These are phyloP conservation scores for Reticulascus tulasneorum DNA, from an alignment of 2,329 filamentous ascomycete species.

Conservation along the genomic window DNA sequence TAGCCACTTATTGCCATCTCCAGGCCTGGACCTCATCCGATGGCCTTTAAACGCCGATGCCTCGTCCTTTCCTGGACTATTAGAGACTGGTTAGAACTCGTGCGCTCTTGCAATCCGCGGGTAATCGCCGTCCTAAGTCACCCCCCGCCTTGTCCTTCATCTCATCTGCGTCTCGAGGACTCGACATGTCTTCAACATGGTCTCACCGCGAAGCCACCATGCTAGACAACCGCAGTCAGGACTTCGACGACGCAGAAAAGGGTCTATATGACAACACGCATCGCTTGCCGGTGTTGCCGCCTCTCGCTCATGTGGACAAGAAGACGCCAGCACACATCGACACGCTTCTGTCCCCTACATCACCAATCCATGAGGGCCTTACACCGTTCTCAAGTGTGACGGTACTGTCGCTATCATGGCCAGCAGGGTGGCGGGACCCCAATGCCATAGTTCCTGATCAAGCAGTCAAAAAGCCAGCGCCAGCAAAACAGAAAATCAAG, in stretches of 20 bases:
- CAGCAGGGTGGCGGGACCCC: slow-evolving; percentile 13
- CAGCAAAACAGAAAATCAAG: slow-evolving; percentile 20
- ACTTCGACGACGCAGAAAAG: slow-evolving; percentile 30
- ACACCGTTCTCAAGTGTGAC: slow-evolving; percentile 23
- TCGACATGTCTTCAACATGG: neutral
- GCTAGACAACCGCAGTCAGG: slow-evolving; percentile 4
- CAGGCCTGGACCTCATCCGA: too few species aligned
- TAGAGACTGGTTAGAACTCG: too few species aligned
- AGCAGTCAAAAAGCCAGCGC: slow-evolving; percentile 4
- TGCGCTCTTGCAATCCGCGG: too few species aligned
- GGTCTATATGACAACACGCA: slow-evolving; percentile 24
- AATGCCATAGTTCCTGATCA: slow-evolving; percentile 3
- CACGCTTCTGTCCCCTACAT: slow-evolving; percentile 17
- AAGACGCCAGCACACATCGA: slow-evolving; percentile 17
- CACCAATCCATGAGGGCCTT: slow-evolving; percentile 27
- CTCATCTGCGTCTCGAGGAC: neutral
- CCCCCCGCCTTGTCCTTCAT: neutral
- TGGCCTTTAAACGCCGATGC: too few species aligned
- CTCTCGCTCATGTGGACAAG: slow-evolving; percentile 14
- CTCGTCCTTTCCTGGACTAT: too few species aligned
- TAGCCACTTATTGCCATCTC: too few species aligned
- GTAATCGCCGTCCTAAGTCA: neutral
- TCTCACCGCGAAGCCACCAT: slow-evolving; percentile 3
- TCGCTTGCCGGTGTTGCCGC: slow-evolving; percentile 18
- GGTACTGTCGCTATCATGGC: slow-evolving; percentile 20